Conservation (phyloP, 495 filamentous ascomycete species). For the Xylaria intraflava region DNA sequence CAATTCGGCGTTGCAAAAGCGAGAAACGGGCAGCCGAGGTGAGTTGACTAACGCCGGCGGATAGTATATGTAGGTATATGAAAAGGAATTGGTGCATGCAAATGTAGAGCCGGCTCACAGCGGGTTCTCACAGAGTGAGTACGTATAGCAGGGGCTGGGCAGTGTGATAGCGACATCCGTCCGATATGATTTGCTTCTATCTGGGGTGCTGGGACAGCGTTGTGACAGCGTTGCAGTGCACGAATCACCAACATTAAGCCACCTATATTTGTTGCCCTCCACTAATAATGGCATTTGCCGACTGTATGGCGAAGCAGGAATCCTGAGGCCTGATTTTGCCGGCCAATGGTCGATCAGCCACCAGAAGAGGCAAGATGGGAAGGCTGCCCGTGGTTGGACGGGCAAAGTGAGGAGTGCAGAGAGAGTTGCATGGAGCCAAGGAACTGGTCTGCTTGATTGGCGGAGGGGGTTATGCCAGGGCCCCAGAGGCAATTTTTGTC, state of each 20-base stretch:
- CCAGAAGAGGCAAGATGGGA: background rate
- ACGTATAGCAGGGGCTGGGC: constrained; percentile 15
- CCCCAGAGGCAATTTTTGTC: constrained; percentile 18
- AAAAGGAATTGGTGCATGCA: no score
- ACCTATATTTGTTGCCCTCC: constrained; percentile 1
- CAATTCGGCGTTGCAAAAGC: constrained; percentile 28
- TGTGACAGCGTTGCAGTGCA: constrained; percentile 13
- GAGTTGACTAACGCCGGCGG: constrained; percentile 34
- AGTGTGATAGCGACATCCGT: constrained; percentile 23
- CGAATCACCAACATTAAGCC: constrained; percentile 12
- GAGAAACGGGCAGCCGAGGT: constrained; percentile 24
- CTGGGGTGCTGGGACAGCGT: constrained; percentile 18
- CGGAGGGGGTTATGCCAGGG: constrained; percentile 10
- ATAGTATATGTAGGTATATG: constrained; percentile 31
- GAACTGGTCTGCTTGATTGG: constrained; percentile 3
- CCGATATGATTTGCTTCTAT: constrained; percentile 27
- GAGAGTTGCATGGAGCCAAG: constrained; percentile 9
- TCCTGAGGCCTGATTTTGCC: constrained; percentile 3
- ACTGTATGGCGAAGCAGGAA: constrained; percentile 5
- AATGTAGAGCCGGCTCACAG: constrained; percentile 17
- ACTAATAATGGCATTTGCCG: constrained; percentile 13
- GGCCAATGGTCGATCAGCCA: constrained; percentile 13
- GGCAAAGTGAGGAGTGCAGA: constrained; percentile 17
- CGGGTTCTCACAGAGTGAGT: constrained; percentile 5
- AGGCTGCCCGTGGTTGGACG: constrained; percentile 14